A percentile compares a stretch with the other conserved stretches of the same genome.
phyloP scores from a whole-genome alignment of 2,329 filamentous ascomycete species.

The Ceratocystis cubensis region DNA sequence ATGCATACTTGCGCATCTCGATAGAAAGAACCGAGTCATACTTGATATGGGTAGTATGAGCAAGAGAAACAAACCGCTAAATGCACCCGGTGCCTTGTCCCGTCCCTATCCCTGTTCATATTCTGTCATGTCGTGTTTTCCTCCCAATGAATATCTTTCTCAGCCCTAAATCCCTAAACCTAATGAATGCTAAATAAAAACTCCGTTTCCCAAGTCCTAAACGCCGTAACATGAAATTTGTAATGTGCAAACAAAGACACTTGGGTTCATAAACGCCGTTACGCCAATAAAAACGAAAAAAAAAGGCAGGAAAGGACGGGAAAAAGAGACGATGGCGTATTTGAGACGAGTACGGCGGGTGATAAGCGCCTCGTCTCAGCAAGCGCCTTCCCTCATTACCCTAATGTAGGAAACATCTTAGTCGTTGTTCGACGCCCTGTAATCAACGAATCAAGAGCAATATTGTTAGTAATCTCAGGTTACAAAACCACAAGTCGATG shows the following conservation, averaged over 20 bases:
- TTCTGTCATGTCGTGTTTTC: too few species aligned
- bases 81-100: too few species aligned
- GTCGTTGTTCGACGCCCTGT: constrained; percentile 34
- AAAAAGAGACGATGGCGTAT: neutral
- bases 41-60: too few species aligned
- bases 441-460: neutral
- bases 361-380: constrained; percentile 1
- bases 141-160: too few species aligned
- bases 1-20: too few species aligned
- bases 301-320: neutral
- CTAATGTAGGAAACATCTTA: constrained; percentile 34
- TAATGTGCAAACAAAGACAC: neutral
- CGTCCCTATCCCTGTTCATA: too few species aligned
- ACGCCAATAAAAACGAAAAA: neutral
- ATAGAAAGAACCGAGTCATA: too few species aligned
- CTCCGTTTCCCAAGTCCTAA: neutral
- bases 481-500: neutral
- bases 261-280: neutral
- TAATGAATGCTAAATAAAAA: too few species aligned
- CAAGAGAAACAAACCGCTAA: too few species aligned
- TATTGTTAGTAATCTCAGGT: neutral
- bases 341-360: neutral
- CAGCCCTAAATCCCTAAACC: too few species aligned
- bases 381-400: constrained; percentile 15
- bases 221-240: neutral